Conservation (phyloP, 768 basidiomycete genomes). For the Paxillus rubicundulus region DNA sequence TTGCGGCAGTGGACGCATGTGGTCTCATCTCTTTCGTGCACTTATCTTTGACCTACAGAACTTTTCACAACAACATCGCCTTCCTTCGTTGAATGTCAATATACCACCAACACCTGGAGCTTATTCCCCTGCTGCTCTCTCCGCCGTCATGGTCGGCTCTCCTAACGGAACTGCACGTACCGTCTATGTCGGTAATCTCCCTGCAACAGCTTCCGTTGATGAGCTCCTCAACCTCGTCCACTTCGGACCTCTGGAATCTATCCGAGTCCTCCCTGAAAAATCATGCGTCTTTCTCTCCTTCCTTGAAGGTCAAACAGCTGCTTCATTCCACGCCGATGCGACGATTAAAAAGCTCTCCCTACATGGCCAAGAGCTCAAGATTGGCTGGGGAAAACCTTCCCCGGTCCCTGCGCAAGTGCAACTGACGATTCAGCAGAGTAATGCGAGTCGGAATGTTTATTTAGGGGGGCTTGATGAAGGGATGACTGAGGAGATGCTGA, state of each 20-base stretch:
- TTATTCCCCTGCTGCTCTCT: slow-evolving; percentile 77
- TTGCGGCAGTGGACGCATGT: neutral
- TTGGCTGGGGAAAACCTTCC: slow-evolving; percentile 97
- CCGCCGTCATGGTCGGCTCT: slow-evolving; percentile 63
- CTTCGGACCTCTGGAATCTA: slow-evolving; percentile 93
- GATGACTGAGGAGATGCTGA: slow-evolving; percentile 86
- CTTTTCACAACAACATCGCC: slow-evolving; percentile 47
- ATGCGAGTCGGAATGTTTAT: slow-evolving; percentile 95
- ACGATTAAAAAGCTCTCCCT: slow-evolving; percentile 90
- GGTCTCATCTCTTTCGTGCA: slow-evolving; percentile 2
- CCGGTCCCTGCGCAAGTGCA: slow-evolving; percentile 84
- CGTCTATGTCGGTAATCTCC: slow-evolving; percentile 96
- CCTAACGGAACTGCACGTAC: slow-evolving; percentile 75
- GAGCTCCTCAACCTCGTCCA: slow-evolving; percentile 97
- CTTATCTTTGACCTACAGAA: slow-evolving; percentile 31
- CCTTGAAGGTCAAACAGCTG: slow-evolving; percentile 88
- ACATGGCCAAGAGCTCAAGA: slow-evolving; percentile 95
- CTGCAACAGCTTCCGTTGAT: slow-evolving; percentile 93
- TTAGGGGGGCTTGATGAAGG: slow-evolving; percentile 89
- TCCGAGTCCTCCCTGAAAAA: slow-evolving; percentile 94
- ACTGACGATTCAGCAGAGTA: slow-evolving; percentile 85
- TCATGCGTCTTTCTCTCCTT: slow-evolving; percentile 98
- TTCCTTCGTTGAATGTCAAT: slow-evolving; percentile 62
- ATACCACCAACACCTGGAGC: slow-evolving; percentile 71
- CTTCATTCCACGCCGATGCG: slow-evolving; percentile 96